These are phyloP conservation scores for Citrus australasica DNA, from an alignment of 345 rosid genomes.

Conservation along the genomic window DNA sequence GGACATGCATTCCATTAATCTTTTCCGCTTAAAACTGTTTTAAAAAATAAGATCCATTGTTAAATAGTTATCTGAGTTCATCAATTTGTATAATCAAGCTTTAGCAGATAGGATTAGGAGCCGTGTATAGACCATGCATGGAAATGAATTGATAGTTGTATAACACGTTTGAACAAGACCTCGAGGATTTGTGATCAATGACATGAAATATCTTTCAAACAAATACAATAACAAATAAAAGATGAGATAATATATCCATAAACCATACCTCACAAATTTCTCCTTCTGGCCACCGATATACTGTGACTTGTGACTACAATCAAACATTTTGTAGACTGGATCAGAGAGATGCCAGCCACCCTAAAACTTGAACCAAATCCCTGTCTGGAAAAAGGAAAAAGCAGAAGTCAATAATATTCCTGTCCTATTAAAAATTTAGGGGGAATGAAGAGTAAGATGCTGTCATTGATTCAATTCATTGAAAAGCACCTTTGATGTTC, in stretches of 20 bases:
- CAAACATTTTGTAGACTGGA: constrained; percentile 47
- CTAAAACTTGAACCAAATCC: not conserved
- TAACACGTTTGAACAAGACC: no score
- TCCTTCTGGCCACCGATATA: constrained; percentile 70
- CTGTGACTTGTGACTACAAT: constrained; percentile 67
- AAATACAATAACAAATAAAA: not conserved
- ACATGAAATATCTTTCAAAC: not conserved
- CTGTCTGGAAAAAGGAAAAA: not conserved
- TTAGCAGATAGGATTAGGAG: not conserved
- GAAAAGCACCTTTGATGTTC: not conserved
- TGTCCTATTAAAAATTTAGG: not conserved
- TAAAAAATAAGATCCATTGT: not conserved
- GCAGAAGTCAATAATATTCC: not conserved
- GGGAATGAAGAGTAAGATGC: not conserved
- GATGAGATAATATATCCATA: no score
- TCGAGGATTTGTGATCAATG: not conserved
- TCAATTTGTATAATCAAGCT: not conserved
- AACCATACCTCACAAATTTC: constrained; percentile 62
- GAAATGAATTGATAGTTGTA: not conserved
- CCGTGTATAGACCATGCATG: not conserved
- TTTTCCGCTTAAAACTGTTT: not conserved
- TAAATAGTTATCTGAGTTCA: not conserved
- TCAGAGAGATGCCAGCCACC: constrained; percentile 11
- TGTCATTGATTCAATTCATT: not conserved
- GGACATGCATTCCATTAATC: not conserved